Base-by-base conservation (phyloP, 768 basidiomycete species). In the Sarcomyxa edulis region DNA sequence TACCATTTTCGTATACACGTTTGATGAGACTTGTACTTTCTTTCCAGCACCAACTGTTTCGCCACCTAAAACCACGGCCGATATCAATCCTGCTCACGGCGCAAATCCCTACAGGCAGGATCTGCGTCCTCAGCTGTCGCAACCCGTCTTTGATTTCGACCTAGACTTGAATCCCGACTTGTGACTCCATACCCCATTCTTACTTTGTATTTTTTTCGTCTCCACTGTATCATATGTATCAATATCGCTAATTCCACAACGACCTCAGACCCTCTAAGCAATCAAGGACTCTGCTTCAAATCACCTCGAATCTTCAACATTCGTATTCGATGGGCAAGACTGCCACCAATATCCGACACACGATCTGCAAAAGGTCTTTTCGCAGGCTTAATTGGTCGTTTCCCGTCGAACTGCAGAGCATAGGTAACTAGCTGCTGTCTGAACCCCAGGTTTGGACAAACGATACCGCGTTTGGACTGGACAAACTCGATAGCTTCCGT, bases 131-230 rank as follows among this genome's bases (percentile, higher is more conserved):
- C 76, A 76, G 37, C 71, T 72, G 35, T 69, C 74, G n/a, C 46
- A 35, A 45, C 75, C 74, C 43, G 66, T 80, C 49, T 85, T 88
- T 57, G 86, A 88, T 53, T 64, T 91, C 39, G 89, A 90, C 58
- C 62, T 91, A 44, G 89, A 91, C 55, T 68, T 91, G 40, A 91
- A 91, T 51, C 88, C 87, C 2, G 88, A 91, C 59, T 53, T 90
- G 40, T 86, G 48, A 65, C 31, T 32, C 14, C n/a, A 8, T n/a
- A 6, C 31, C 31, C 19, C 31, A 7, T 8, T 32, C 31, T 18
- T 32, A n/a, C n/a, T n/a, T n/a, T n/a, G n/a, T n/a, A n/a, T n/a
- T n/a, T n/a, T n/a, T n/a, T n/a, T n/a, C n/a, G n/a, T n/a, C n/a
- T n/a, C n/a, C 5, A 14, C 24, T 23, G 18, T 39, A 23, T 16